phyloP scores from a whole-genome alignment of 768 basidiomycete species.

The Rhodotorula toruloides region DNA sequence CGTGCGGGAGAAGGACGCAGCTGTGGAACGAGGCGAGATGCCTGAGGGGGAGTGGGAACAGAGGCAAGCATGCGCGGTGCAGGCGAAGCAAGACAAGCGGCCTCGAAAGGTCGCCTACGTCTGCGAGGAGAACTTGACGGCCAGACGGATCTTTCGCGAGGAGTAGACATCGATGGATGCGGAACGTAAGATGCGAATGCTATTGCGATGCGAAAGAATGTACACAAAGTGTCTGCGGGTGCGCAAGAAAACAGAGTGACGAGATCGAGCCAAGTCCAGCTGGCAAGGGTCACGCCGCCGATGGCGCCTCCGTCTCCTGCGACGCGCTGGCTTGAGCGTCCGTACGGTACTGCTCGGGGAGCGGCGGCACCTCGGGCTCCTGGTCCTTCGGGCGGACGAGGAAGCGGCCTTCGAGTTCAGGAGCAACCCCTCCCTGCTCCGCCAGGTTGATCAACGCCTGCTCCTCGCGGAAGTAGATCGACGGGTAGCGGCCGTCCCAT shows the following conservation, averaged over 20 bases:
- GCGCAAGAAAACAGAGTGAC: too few species aligned
- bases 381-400: conserved; percentile 21
- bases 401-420: conserved; percentile 20
- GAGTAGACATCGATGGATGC: too few species aligned
- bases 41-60: conserved; percentile 1
- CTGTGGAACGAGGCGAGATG: conserved; percentile 17
- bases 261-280: too few species aligned
- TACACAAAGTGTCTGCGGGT: too few species aligned
- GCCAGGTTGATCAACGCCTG: conserved; percentile 20
- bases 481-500: conserved; percentile 19
- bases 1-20: neutral
- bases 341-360: conserved; percentile 11
- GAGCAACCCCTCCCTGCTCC: conserved; percentile 24
- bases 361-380: conserved; percentile 2
- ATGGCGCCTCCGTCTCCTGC: neutral
- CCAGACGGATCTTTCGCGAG: conserved; percentile 12
- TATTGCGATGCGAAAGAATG: too few species aligned
- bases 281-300: neutral
- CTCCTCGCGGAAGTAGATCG: conserved; percentile 32
- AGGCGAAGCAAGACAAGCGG: too few species aligned
- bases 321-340: conserved; percentile 1
- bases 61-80: conserved; percentile 1
- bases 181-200: too few species aligned
- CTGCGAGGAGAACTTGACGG: conserved; percentile 20
- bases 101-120: neutral